Base-by-base conservation (phyloP, 768 basidiomycete genomes). In the Suillus brevipes region DNA sequence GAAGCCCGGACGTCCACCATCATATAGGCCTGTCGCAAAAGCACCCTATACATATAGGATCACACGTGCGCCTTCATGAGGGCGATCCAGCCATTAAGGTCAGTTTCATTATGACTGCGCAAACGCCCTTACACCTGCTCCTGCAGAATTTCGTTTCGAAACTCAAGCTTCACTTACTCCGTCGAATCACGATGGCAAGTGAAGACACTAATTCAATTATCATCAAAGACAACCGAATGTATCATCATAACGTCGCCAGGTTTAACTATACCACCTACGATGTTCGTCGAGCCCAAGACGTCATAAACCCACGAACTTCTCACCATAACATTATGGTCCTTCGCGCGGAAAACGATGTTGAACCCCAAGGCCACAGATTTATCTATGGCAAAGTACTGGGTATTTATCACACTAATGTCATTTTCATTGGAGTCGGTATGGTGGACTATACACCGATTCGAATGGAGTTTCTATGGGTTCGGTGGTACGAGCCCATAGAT, bases 41-140 rank as follows among this genome's bases (percentile, higher is more conserved):
- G 9, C 1, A 5, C 42, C 77, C 18, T 64, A 69, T 2, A 1
- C 77, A 1, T 78, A 66, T 59, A 71, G 47, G 47, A n/a, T 49
- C 47, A 0, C 23, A 49, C 12, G 5, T 49, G 12, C 6, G 9
- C n/a, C 1, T 10, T 1, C 49, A 49, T 49, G 13, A 14, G 6
- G 49, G 49, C 0, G 23, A 25, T 62, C 28, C 61, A 7, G 61
- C 34, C 0, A 12, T 37, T 0, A 49, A 25, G 23, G 23, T 25
- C 0, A 49, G n/a, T 49, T 2, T 1, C 4, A 49, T 49, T 6
- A 25, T 45, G 0, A 4, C 0, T n/a, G 8, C 14, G 18, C 20
- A 45, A 45, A n/a, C 3, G 2, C 4, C 9, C 20, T 45, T 3
- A n/a, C 20, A 45, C 20, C 20, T 36, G 7, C 34, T 36, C 9